phyloP scores from a whole-genome alignment of 257 asterid genomes.

The Solanum medicagineum region DNA sequence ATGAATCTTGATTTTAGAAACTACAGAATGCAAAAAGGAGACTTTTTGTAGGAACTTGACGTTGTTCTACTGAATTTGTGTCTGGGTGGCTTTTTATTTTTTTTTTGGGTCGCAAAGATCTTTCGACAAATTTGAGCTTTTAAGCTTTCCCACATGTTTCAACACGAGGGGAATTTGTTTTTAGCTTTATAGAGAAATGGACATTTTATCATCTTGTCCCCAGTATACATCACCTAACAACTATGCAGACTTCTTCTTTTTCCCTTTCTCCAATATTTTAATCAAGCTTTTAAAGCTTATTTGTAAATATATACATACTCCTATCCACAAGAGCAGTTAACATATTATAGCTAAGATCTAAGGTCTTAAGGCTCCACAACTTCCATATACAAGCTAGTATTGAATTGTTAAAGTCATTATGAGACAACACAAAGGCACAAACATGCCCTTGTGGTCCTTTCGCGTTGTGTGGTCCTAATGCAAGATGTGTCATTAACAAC shows the following conservation, averaged over 20 bases:
- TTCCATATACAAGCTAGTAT: constrained; percentile 47
- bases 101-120: too few species aligned
- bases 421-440: constrained; percentile 39
- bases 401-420: constrained; percentile 38
- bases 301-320: background rate
- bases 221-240: constrained; percentile 21
- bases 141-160: too few species aligned
- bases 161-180: too few species aligned
- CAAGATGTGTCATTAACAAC: too few species aligned
- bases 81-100: too few species aligned
- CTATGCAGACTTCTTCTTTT: constrained; percentile 5
- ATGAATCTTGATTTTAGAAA: too few species aligned
- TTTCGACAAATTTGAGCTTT: too few species aligned
- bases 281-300: background rate
- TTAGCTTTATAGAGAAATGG: constrained; percentile 3
- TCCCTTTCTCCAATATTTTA: background rate
- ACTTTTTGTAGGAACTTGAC: too few species aligned
- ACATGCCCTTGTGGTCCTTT: background rate
- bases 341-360: constrained; percentile 65
- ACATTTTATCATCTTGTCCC: constrained; percentile 27
- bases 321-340: constrained; percentile 16
- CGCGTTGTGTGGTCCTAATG: too few species aligned
- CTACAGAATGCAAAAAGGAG: too few species aligned
- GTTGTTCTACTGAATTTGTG: too few species aligned
- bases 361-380: constrained; percentile 21